phyloP scores from a whole-genome alignment of 2,329 filamentous ascomycete genomes.

The Colletotrichum australisinense region DNA sequence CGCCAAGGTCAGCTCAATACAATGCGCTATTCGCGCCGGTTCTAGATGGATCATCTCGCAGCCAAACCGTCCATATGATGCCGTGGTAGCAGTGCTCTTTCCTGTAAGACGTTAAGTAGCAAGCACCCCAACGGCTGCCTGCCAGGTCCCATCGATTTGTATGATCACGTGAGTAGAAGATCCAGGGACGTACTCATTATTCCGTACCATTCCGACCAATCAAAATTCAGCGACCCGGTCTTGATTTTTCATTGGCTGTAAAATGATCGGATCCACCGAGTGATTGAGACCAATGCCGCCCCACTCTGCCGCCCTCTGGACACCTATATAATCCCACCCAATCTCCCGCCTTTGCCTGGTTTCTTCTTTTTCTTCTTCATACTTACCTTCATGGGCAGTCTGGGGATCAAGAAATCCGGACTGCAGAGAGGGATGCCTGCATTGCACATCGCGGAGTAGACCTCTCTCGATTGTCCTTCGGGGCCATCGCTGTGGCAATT shows the following conservation, averaged over 20 bases:
- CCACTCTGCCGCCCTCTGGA: neutral
- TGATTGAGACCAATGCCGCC: conserved; percentile 15
- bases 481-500: conserved; percentile 38
- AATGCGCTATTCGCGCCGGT: too few species aligned
- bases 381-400: conserved; percentile 61
- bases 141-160: too few species aligned
- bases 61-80: neutral
- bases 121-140: neutral
- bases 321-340: conserved; percentile 45
- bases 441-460: conserved; percentile 57
- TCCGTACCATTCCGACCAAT: neutral
- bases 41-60: neutral
- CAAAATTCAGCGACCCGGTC: neutral
- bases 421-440: conserved; percentile 58
- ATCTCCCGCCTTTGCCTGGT: conserved; percentile 33
- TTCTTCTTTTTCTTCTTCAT: conserved; percentile 49
- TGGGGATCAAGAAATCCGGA: conserved; percentile 56
- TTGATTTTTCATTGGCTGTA: neutral
- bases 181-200: neutral
- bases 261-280: neutral
- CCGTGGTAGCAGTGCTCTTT: neutral
- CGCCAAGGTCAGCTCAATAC: too few species aligned
- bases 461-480: conserved; percentile 38
- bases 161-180: too few species aligned
- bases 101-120: neutral